phyloP scores from a whole-genome alignment of 2,329 filamentous ascomycete genomes.

The Tolypocladium sp. region DNA sequence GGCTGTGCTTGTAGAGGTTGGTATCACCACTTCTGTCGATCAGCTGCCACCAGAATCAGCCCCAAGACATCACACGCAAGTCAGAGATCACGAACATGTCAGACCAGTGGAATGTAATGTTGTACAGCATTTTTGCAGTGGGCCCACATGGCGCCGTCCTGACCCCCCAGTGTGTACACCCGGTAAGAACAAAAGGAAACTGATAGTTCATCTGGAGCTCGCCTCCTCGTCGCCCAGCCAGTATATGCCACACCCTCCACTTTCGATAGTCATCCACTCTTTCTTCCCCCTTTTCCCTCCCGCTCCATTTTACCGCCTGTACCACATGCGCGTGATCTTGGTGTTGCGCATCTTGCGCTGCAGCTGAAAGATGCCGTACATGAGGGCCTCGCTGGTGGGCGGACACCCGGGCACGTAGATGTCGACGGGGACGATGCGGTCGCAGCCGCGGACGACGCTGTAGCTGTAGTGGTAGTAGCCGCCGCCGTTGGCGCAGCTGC shows the following conservation, averaged over 20 bases:
- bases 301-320: slow-evolving; percentile 40
- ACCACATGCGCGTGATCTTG: slow-evolving; percentile 47
- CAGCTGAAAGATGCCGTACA: slow-evolving; percentile 65
- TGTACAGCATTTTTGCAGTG: background rate
- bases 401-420: slow-evolving; percentile 72
- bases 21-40: no score
- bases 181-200: background rate
- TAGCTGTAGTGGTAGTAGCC: slow-evolving; percentile 87
- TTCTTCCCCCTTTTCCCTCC: background rate
- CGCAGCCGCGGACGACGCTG: slow-evolving; percentile 64
- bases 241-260: background rate
- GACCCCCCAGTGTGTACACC: background rate
- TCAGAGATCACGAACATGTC: background rate
- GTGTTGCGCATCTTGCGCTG: slow-evolving; percentile 66
- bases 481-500: slow-evolving; percentile 74
- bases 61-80: background rate
- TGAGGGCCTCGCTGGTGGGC: slow-evolving; percentile 51
- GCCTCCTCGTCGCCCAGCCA: background rate
- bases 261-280: background rate
- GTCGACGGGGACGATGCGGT: slow-evolving; percentile 70
- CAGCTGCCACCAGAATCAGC: no score
- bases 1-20: no score
- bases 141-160: background rate
- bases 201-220: background rate
- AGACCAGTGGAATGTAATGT: background rate